A percentile compares a stretch with the other conserved stretches of the same genome.
Conservation (phyloP, 345 rosid species). For the Eucalyptus paniculata region DNA sequence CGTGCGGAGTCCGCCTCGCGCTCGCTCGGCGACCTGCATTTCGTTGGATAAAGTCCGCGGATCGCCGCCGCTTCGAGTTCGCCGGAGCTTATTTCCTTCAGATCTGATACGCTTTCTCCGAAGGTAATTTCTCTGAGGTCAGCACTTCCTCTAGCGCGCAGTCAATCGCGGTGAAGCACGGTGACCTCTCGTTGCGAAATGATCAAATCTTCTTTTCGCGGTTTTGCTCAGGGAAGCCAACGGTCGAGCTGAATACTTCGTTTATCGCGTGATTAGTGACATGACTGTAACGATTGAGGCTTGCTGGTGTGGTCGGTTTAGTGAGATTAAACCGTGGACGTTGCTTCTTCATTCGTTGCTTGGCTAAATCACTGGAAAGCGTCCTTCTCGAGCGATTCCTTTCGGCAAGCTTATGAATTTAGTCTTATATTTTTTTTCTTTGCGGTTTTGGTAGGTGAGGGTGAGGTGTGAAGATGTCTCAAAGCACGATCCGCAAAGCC, state of each 20-base stretch:
- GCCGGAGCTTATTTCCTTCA: neutral
- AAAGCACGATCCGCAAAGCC: constrained; percentile 86
- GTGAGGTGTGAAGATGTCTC: constrained; percentile 33
- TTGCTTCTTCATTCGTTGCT: neutral
- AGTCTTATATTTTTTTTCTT: neutral
- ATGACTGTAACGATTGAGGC: neutral
- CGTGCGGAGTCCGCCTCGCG: neutral
- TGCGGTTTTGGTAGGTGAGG: neutral
- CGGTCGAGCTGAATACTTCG: neutral
- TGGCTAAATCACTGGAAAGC: neutral
- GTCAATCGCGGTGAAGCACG: neutral
- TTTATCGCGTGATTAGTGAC: neutral
- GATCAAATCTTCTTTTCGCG: neutral
- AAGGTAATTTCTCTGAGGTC: neutral
- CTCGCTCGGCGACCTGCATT: neutral
- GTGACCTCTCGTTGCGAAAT: neutral
- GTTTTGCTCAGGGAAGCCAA: neutral
- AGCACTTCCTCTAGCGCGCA: neutral
- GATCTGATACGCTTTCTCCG: neutral
- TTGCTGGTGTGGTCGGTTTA: neutral
- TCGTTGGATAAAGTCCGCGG: neutral
- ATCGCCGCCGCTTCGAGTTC: neutral
- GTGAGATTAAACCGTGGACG: neutral
- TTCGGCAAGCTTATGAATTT: neutral
- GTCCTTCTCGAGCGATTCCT: neutral